Conservation (phyloP, 768 basidiomycete genomes). For the Astraeus odoratus region DNA sequence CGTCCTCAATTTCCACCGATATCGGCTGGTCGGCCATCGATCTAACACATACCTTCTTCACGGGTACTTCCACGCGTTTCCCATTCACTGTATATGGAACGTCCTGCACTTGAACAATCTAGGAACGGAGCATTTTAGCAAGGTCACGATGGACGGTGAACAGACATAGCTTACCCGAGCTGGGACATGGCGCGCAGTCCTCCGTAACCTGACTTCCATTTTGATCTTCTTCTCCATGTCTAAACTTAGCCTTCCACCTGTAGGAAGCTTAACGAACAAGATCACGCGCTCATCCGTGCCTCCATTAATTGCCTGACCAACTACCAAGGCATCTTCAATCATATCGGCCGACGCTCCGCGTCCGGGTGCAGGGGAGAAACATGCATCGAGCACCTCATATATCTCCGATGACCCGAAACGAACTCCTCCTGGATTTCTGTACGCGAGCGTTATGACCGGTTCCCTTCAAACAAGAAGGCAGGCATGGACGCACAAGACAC, state of each 20-base stretch:
- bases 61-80: constrained; percentile 73
- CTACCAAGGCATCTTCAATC: constrained; percentile 57
- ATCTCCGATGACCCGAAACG: constrained; percentile 78
- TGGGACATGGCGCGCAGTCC: constrained; percentile 74
- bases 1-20: not conserved
- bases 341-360: constrained; percentile 25
- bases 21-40: constrained; percentile 11
- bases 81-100: constrained; percentile 78
- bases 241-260: constrained; percentile 40
- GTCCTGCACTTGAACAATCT: constrained; percentile 67
- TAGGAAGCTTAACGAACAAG: constrained; percentile 61
- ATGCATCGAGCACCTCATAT: constrained; percentile 68
- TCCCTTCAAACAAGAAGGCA: not conserved
- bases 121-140: constrained; percentile 18
- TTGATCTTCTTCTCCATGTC: constrained; percentile 52
- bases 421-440: constrained; percentile 74
- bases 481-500: constrained; percentile 52
- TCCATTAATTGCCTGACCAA: constrained; percentile 60
- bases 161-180: constrained; percentile 42
- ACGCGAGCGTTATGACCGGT: constrained; percentile 4
- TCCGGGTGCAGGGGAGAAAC: constrained; percentile 38
- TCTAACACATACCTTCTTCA: constrained; percentile 48
- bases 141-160: not conserved
- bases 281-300: constrained; percentile 72
- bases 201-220: constrained; percentile 49